These are phyloP conservation scores for Ceratobasidium sp. DNA, from an alignment of 1,284 basidiomycete species.

Conservation along the genomic window DNA sequence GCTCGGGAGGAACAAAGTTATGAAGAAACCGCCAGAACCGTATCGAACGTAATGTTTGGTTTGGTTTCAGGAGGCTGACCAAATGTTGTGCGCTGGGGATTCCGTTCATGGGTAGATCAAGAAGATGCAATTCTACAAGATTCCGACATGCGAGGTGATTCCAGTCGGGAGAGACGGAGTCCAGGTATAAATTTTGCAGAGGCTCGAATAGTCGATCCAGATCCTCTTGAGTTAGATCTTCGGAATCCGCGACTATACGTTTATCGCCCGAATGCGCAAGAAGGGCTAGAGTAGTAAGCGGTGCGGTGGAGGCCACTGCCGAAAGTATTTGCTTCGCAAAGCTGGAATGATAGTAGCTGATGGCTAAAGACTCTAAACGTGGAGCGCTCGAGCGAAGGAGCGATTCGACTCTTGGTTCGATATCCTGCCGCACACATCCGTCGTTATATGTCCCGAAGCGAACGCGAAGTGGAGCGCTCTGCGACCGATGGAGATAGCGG, in stretches of 20 bases:
- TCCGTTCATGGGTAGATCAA: slow-evolving; percentile 20
- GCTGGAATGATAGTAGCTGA: slow-evolving; percentile 6
- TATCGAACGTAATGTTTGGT: neutral
- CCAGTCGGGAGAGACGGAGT: slow-evolving; percentile 33
- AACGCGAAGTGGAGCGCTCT: slow-evolving; percentile 1
- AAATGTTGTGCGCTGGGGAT: neutral
- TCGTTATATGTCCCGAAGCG: slow-evolving; percentile 15
- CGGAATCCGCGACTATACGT: slow-evolving; percentile 12
- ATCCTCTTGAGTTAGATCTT: neutral
- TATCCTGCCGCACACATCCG: neutral
- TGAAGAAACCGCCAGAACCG: slow-evolving; percentile 15
- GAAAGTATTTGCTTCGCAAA: slow-evolving; percentile 10
- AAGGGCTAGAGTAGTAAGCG: slow-evolving; percentile 10
- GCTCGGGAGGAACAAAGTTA: neutral
- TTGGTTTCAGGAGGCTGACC: neutral
- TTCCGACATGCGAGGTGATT: slow-evolving; percentile 21
- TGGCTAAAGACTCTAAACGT: slow-evolving; percentile 14
- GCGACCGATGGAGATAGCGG: slow-evolving; percentile 4
- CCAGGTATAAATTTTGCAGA: slow-evolving; percentile 16
- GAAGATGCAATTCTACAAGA: slow-evolving; percentile 28
- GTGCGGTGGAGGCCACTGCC: neutral
- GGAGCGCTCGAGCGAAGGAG: slow-evolving; percentile 11
- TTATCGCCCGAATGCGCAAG: slow-evolving; percentile 19
- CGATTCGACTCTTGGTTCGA: neutral
- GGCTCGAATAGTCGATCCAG: neutral